Conservation (phyloP, 1,284 basidiomycete species). For the Leccinum ponderosum region DNA sequence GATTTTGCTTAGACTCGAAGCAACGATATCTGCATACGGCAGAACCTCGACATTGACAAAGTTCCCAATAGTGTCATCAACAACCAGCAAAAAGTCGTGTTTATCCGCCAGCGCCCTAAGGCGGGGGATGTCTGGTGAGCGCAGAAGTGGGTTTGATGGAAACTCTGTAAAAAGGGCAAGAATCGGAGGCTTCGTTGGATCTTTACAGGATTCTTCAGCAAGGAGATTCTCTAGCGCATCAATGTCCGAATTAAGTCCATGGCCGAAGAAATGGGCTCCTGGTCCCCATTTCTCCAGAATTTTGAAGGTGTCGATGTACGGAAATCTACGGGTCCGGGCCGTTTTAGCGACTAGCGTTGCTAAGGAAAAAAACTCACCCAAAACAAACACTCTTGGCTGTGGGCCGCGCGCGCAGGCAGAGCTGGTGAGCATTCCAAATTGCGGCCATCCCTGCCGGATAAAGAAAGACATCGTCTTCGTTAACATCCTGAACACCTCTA, state of each 20-base stretch:
- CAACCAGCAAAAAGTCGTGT: constrained; percentile 85
- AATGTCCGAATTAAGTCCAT: constrained; percentile 78
- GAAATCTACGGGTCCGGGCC: constrained; percentile 64
- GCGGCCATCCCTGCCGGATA: constrained; percentile 91
- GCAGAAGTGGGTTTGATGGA: constrained; percentile 92
- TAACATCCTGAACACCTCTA: constrained; percentile 61
- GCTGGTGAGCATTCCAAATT: constrained; percentile 89
- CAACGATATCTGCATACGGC: constrained; percentile 90
- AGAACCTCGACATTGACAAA: constrained; percentile 95
- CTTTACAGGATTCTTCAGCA: constrained; percentile 39
- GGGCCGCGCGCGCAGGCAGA: constrained; percentile 54
- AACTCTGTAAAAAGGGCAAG: constrained; percentile 85
- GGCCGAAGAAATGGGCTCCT: constrained; percentile 89
- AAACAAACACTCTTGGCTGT: constrained; percentile 89
- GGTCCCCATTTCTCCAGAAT: constrained; percentile 97
- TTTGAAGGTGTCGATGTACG: constrained; percentile 98
- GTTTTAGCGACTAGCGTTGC: constrained; percentile 2
- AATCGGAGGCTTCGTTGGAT: constrained; percentile 50
- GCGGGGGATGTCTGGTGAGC: constrained; percentile 79
- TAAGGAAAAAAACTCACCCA: constrained; percentile 56
- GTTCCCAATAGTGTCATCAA: constrained; percentile 97
- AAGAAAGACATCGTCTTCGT: constrained; percentile 87
- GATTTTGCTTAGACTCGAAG: constrained; percentile 91
- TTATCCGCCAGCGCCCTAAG: constrained; percentile 84
- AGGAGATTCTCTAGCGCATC: constrained; percentile 72